Percentiles rank a stretch among this genome's conserved stretches.
phyloP scores from a whole-genome alignment of 2,329 filamentous ascomycete genomes.

The Plectosphaerella cucumerina region DNA sequence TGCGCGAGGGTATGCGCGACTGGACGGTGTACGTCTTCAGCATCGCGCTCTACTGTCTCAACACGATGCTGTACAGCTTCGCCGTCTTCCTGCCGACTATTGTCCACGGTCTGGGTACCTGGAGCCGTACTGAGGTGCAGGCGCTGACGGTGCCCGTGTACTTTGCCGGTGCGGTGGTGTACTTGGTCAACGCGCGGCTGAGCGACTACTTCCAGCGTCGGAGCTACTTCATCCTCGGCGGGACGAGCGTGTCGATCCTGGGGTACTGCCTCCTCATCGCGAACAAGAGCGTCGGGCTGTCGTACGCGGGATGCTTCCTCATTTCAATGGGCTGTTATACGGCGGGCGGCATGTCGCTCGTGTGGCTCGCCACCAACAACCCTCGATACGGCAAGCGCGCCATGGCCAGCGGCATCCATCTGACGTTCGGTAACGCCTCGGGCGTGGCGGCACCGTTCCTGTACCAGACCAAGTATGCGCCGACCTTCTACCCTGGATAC shows the following conservation, averaged over 20 bases:
- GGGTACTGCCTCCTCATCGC: slow-evolving; percentile 59
- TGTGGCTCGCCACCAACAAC: slow-evolving; percentile 49
- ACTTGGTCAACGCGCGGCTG: slow-evolving; percentile 51
- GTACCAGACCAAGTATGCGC: slow-evolving; percentile 37
- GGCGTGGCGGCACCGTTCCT: slow-evolving; percentile 61
- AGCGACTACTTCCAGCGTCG: slow-evolving; percentile 55
- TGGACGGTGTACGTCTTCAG: slow-evolving; percentile 62
- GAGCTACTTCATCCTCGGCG: slow-evolving; percentile 48
- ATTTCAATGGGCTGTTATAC: slow-evolving; percentile 58
- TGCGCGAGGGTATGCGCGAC: slow-evolving; percentile 51
- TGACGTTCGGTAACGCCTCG: slow-evolving; percentile 57
- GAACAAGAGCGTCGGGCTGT: slow-evolving; percentile 47
- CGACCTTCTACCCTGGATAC: slow-evolving; percentile 46
- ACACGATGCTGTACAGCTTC: slow-evolving; percentile 65
- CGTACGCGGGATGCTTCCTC: slow-evolving; percentile 60
- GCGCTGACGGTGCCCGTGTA: slow-evolving; percentile 68
- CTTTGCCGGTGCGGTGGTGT: slow-evolving; percentile 56
- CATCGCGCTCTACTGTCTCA: slow-evolving; percentile 55
- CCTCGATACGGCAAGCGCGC: slow-evolving; percentile 63
- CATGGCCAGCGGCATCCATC: slow-evolving; percentile 55
- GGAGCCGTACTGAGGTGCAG: slow-evolving; percentile 54
- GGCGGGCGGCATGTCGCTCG: slow-evolving; percentile 27
- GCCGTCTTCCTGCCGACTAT: slow-evolving; percentile 67
- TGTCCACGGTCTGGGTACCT: slow-evolving; percentile 56
- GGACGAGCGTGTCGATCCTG: slow-evolving; percentile 45